Evolutionary conservation across 441 rosid genomes (phyloP).

Genomic region (Pelargonium fulgidum): DNA sequence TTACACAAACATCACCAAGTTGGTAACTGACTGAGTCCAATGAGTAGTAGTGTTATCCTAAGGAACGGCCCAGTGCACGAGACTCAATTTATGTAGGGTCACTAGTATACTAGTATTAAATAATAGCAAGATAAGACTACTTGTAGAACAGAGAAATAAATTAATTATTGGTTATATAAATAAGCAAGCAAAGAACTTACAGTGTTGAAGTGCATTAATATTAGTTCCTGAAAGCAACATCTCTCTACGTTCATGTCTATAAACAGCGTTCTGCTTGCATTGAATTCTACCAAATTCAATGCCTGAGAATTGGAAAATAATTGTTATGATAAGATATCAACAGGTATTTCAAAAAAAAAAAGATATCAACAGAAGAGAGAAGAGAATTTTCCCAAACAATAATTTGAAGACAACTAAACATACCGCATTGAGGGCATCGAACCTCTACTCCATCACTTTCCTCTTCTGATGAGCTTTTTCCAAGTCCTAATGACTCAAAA

Average conservation of each 20-base stretch:
- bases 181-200: slow-evolving; percentile 35
- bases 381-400: neutral
- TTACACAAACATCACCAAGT: neutral
- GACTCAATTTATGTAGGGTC: neutral
- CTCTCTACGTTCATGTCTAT: slow-evolving; percentile 65
- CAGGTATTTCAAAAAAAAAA: too few species aligned
- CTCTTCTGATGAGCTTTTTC: neutral
- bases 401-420: neutral
- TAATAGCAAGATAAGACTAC: neutral
- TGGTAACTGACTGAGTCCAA: too few species aligned
- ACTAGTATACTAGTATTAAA: neutral
- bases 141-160: neutral
- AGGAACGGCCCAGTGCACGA: too few species aligned
- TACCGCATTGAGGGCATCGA: neutral
- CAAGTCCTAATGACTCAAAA: slow-evolving; percentile 27
- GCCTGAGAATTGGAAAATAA: neutral
- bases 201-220: slow-evolving; percentile 60
- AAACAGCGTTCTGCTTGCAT: neutral
- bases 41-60: too few species aligned
- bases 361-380: too few species aligned
- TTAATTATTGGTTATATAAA: neutral
- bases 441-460: neutral
- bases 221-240: slow-evolving; percentile 75
- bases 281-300: slow-evolving; percentile 14
- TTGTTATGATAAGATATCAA: neutral